These are phyloP conservation scores for Physaria fendleri DNA, from an alignment of 345 rosid species.

Conservation along the genomic window DNA sequence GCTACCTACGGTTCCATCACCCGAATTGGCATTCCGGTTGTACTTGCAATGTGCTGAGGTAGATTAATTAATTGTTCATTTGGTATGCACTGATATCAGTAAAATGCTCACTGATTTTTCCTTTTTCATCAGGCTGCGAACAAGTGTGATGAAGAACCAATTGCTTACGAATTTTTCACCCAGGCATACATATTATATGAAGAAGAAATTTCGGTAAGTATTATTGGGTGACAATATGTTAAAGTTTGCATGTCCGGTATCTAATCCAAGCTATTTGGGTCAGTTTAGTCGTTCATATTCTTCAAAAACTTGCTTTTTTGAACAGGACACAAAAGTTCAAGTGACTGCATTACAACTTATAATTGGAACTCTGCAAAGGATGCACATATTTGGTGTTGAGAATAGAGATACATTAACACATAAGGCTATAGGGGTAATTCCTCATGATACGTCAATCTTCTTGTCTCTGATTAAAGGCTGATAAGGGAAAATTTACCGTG, in stretches of 20 bases:
- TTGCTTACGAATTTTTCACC: conserved; percentile 96
- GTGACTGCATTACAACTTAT: conserved; percentile 86
- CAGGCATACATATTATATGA: conserved; percentile 98
- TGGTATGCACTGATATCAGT: neutral
- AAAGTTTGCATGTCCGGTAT: neutral
- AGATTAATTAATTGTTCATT: conserved; percentile 10
- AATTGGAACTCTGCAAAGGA: conserved; percentile 95
- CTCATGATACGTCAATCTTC: neutral
- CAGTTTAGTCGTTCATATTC: conserved; percentile 7
- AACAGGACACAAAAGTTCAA: conserved; percentile 91
- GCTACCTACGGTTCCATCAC: conserved; percentile 66
- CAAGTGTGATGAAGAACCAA: conserved; percentile 89
- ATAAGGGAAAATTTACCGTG: conserved; percentile 3
- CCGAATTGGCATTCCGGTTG: conserved; percentile 78
- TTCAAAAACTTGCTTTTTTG: conserved; percentile 13
- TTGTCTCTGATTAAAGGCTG: conserved; percentile 20
- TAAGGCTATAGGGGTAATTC: conserved; percentile 90
- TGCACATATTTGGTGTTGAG: conserved; percentile 96
- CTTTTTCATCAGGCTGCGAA: conserved; percentile 75
- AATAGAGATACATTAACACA: conserved; percentile 96
- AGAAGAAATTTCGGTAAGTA: conserved; percentile 93
- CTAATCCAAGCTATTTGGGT: neutral
- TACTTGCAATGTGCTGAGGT: conserved; percentile 99
- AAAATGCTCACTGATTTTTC: conserved; percentile 16
- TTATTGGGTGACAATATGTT: too few species aligned